Conservation (phyloP, 2,329 filamentous ascomycete genomes). For the Fusarium stilboides region DNA sequence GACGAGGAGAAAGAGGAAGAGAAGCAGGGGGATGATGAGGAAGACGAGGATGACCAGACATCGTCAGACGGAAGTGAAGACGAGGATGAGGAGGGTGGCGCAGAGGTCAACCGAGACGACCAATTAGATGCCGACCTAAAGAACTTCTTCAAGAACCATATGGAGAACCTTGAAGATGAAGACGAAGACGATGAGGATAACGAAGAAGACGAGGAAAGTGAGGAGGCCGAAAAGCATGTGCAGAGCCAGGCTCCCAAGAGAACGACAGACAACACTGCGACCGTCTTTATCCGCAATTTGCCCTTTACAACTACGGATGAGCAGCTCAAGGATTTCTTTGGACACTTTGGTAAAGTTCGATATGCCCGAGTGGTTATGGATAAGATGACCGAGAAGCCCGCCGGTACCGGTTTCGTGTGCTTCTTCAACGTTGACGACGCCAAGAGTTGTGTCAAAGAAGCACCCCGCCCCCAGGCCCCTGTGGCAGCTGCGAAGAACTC, state of each 20-base stretch:
- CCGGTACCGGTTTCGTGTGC: conserved; percentile 95
- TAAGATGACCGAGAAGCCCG: conserved; percentile 85
- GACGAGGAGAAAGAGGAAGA: conserved; percentile 55
- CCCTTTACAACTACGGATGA: conserved; percentile 91
- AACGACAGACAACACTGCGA: conserved; percentile 74
- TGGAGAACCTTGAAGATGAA: conserved; percentile 71
- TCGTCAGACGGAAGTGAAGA: conserved; percentile 34
- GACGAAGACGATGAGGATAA: conserved; percentile 67
- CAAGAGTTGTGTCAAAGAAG: conserved; percentile 80
- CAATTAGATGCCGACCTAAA: conserved; percentile 63
- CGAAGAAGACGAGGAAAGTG: conserved; percentile 58
- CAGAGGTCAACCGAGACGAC: conserved; percentile 58
- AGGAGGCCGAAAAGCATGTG: conserved; percentile 62
- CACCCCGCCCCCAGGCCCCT: conserved; percentile 71
- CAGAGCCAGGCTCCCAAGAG: conserved; percentile 48
- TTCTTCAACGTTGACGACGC: conserved; percentile 86
- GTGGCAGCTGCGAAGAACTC: conserved; percentile 77
- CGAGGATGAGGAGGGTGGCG: conserved; percentile 52
- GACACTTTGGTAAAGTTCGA: conserved; percentile 87
- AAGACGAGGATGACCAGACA: conserved; percentile 56
- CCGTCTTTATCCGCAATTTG: conserved; percentile 93
- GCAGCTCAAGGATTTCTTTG: conserved; percentile 86
- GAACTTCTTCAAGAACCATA: conserved; percentile 72
- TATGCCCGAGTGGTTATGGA: conserved; percentile 96
- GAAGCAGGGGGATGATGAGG: conserved; percentile 58